These are phyloP conservation scores for Arabidopsis arenosa DNA, from an alignment of 345 rosid species.

Conservation along the genomic window DNA sequence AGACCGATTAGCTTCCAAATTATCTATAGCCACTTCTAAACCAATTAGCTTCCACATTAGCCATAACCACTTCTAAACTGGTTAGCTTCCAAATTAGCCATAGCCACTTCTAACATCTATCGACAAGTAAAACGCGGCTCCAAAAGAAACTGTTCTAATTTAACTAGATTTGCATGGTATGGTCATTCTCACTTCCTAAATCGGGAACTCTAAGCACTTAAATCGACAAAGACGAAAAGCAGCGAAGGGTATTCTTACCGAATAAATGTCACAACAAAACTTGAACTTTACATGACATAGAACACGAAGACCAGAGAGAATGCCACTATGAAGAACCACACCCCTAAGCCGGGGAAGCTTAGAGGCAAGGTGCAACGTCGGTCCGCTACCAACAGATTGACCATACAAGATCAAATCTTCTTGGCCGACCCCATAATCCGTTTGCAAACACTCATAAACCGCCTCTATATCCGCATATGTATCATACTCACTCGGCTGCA, in stretches of 20 bases:
- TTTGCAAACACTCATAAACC: constrained; percentile 87
- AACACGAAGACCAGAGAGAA: constrained; percentile 99
- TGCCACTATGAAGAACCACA: constrained; percentile 95
- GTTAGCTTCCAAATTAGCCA: not conserved
- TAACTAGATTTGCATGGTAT: not conserved
- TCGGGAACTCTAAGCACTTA: not conserved
- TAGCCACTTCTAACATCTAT: not conserved
- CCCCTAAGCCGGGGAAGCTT: constrained; percentile 97
- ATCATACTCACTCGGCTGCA: constrained; percentile 91
- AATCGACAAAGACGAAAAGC: not conserved
- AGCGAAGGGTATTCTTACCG: constrained; percentile 48
- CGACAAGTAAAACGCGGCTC: not conserved
- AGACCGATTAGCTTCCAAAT: not conserved
- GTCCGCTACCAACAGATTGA: constrained; percentile 98
- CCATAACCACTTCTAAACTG: not conserved
- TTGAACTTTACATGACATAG: constrained; percentile 91
- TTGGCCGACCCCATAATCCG: constrained; percentile 90
- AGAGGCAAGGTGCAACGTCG: constrained; percentile 92
- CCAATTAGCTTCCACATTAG: not conserved
- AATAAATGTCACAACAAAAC: constrained; percentile 89
- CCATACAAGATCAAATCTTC: constrained; percentile 94
- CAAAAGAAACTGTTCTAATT: not conserved
- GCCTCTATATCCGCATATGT: constrained; percentile 99
- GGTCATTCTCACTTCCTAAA: not conserved
- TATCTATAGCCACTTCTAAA: not conserved